These are phyloP conservation scores for Leucosporidium scottii DNA, from an alignment of 768 basidiomycete genomes.

Conservation along the genomic window DNA sequence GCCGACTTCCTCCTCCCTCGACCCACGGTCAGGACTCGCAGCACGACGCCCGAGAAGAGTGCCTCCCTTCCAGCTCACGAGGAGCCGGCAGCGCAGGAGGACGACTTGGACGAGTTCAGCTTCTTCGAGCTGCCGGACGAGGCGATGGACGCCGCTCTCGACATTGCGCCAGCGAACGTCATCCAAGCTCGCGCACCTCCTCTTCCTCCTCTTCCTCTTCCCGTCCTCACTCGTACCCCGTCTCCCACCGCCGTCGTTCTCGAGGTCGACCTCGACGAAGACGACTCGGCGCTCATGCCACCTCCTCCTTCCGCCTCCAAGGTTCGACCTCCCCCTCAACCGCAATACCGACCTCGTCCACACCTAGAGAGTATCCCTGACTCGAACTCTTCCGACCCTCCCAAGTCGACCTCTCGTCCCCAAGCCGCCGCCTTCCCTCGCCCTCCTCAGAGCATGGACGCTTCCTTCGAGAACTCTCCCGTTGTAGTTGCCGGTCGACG, in stretches of 20 bases:
- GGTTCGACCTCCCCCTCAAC: not conserved
- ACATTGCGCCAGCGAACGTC: constrained; percentile 5
- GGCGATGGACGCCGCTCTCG: constrained; percentile 9
- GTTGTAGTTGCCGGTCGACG: not conserved
- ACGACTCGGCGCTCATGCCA: constrained; percentile 24
- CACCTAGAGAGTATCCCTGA: constrained; percentile 7
- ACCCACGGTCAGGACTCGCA: no score
- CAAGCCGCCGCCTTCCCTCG: not conserved
- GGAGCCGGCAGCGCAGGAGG: not conserved
- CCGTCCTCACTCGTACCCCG: not conserved
- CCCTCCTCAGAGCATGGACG: not conserved
- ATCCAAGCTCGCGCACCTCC: not conserved
- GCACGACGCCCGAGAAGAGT: no score
- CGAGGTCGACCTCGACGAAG: not conserved
- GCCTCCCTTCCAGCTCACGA: not conserved
- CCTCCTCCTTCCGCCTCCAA: not conserved
- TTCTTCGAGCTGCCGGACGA: constrained; percentile 10
- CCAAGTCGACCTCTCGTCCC: not conserved
- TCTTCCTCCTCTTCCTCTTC: not conserved
- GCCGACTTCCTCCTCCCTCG: not conserved
- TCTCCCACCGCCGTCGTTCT: not conserved
- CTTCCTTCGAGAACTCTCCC: not conserved
- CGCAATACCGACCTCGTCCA: not conserved
- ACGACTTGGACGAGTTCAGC: constrained; percentile 18
- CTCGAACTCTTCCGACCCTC: constrained; percentile 1